Base-by-base conservation (phyloP, 2,329 filamentous ascomycete species). In the Ceratocystis diversiconidia region DNA sequence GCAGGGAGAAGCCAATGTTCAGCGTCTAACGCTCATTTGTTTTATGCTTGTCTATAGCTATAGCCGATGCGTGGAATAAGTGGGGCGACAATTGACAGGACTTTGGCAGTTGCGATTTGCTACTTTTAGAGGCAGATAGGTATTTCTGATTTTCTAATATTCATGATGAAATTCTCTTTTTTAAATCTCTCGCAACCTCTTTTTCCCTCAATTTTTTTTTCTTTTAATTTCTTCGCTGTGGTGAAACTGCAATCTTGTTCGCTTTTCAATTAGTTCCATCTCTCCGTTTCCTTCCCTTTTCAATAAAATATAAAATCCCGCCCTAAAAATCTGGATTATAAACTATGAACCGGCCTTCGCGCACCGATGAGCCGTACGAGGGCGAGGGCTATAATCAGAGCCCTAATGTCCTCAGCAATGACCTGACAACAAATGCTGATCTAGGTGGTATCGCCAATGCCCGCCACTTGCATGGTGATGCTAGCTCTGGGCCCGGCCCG, bases 351-450 rank as follows among this genome's bases (percentile, higher is more conserved):
- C 80, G 80, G 67, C 79, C 81, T 12, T 81, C 80, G 36, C 77
- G 80, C 68, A 81, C 79, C 61, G 80, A 82, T 69, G 79, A 82
- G 66, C 75, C 76, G 67, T 73, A 78, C 62, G 72, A 76, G 61
- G 79, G 81, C 68, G 76, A 78, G 62, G 74, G 75, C 32, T 82
- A 77, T 76, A 83, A 83, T 72, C 80, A 82, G 73, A 80, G 75
- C 72, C 80, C 80, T 41, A 76, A 79, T 1, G 76, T 75, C 28
- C 72, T 82, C 64, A 76, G 79, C 28, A 71, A 78, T 22, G 75
- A 78, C 61, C 72, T 79, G 61, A 83, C 80, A 30, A 82, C 80
- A 50, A 74, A 80, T 69, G 77, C 82, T 74, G 80, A 83, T 70
- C 74, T 82, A 67, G 82, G 82, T 68, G 80, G 80, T 68, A 79